Evolutionary conservation across 768 basidiomycete species (phyloP).

Genomic region (Boletus rex-veris): DNA sequence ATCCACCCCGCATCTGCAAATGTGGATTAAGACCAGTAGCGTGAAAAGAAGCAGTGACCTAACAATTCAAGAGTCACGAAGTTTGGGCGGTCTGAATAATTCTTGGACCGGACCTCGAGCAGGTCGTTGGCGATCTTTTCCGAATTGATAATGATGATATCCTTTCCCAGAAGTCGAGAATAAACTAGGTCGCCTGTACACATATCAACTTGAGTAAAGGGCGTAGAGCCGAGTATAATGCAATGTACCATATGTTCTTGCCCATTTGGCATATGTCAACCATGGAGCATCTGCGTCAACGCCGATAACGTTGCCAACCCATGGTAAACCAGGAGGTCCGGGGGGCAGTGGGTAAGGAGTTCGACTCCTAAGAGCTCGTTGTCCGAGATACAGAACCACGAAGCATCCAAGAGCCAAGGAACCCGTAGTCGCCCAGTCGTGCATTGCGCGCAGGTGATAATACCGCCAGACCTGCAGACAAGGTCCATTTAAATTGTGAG

Average conservation of each 20-base stretch:
- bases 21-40: neutral
- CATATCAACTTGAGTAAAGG: neutral
- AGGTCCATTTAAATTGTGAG: neutral
- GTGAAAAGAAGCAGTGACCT: neutral
- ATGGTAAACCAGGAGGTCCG: neutral
- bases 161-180: neutral
- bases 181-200: neutral
- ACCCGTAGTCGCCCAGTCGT: neutral
- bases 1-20: neutral
- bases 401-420: neutral
- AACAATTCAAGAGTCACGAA: neutral
- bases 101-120: neutral
- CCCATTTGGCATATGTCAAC: neutral
- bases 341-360: neutral
- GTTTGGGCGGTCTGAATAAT: neutral
- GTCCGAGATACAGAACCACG: neutral
- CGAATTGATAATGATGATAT: neutral
- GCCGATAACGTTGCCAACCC: neutral
- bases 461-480: too few relatives aligned
- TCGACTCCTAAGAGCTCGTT: neutral
- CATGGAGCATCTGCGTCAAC: neutral
- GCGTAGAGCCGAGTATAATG: neutral
- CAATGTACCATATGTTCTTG: neutral
- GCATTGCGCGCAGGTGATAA: neutral
- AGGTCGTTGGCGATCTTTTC: neutral